Evolutionary conservation across 1,139 yeast genomes (phyloP), one percentile per base, ranked within the genome.

Genomic region (Wickerhamomyces sp.): DNA sequence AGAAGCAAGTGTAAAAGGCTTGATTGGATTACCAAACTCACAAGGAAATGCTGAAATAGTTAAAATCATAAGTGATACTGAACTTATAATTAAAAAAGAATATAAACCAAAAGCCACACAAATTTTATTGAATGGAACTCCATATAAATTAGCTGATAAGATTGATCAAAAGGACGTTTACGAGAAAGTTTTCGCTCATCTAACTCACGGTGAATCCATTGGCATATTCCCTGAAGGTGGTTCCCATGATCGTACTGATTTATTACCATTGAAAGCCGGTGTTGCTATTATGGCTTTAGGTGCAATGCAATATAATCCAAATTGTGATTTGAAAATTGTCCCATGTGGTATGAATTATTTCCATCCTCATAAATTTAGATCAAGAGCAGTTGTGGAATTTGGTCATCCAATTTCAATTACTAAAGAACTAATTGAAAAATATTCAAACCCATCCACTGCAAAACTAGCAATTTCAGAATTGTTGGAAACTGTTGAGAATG

Each of bases 221-320:
- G 99, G 98, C n/a, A 88, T 93, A 43, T 93, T 91, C 67, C 98
- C 98, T 4, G 98, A 91, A 67, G 98, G 98, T 43, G 98, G 98
- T 0, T 87, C 96, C 15, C 99, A 93, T 58, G 99, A 93, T 63
- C 75, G 98, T 51, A 83, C 98, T 0, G 95, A 89, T 54, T 67
- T 93, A 53, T 70, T 93, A 45, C 98, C 98, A 0, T 71, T 93
- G 58, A 93, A 93, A 61, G 97, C 98, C 0, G 99, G 99, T 47
- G 98, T 93, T 15, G 98, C 97, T 2, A 84, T 93, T 44, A 93
- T 93, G 98, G 98, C 98, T 0, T 70, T 93, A 23, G 98, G 98
- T 18, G 94, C 98, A 0, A 76, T 88, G 74, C 87, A 82, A 15
- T 72, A 77, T 42, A 75, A 79, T 50, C 89, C 94, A 0, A 73